These are phyloP conservation scores for Kwoniella pini DNA, from an alignment of 768 basidiomycete species.

Conservation along the genomic window DNA sequence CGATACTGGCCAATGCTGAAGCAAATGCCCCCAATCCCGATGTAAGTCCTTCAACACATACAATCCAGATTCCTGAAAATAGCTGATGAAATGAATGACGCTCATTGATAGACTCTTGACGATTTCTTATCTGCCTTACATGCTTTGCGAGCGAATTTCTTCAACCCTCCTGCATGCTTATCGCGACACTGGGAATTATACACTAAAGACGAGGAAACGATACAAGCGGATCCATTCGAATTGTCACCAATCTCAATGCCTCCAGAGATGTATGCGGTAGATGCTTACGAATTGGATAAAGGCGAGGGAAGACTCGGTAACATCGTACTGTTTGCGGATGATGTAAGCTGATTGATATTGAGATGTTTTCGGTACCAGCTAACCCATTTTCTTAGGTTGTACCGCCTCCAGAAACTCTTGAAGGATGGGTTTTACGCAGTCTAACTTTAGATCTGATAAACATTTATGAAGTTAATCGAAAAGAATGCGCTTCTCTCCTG, in stretches of 20 bases:
- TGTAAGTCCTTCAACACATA: constrained; percentile 14
- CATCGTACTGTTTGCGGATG: constrained; percentile 38
- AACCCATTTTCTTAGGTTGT: constrained; percentile 63
- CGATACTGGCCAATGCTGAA: constrained; percentile 18
- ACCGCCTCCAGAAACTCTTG: constrained; percentile 69
- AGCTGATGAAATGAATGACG: constrained; percentile 5
- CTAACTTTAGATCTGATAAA: constrained; percentile 74
- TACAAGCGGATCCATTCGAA: constrained; percentile 28
- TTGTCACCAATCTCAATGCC: constrained; percentile 40
- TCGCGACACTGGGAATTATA: constrained; percentile 36
- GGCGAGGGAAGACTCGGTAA: constrained; percentile 49
- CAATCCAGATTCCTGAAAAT: background rate
- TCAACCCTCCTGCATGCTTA: constrained; percentile 61
- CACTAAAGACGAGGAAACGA: background rate
- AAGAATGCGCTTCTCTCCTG: constrained; percentile 85
- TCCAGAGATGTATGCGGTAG: constrained; percentile 46
- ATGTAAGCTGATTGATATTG: constrained; percentile 32
- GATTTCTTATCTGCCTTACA: constrained; percentile 66
- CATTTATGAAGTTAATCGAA: constrained; percentile 93
- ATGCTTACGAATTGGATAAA: constrained; percentile 26
- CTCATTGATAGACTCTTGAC: constrained; percentile 66
- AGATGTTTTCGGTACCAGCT: background rate
- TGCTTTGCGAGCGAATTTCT: constrained; percentile 65
- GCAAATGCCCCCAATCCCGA: constrained; percentile 15
- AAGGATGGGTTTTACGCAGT: constrained; percentile 77